A percentile compares a stretch with the other conserved stretches of the same genome.
These are phyloP conservation scores for Cladosporium sp. DNA, from an alignment of 2,329 filamentous ascomycete species.

Conservation along the genomic window DNA sequence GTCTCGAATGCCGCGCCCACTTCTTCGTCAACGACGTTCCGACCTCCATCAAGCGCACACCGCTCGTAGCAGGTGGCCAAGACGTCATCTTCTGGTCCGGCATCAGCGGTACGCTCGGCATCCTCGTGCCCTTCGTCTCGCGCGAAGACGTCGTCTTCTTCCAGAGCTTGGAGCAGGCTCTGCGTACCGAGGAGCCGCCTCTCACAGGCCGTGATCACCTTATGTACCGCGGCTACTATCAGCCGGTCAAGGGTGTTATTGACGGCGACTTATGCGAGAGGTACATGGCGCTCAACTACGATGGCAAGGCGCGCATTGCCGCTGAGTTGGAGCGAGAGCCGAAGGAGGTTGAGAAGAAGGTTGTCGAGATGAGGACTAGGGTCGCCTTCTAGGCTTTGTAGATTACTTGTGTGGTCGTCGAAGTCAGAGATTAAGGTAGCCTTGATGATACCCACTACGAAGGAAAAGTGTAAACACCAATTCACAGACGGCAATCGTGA, in stretches of 20 bases:
- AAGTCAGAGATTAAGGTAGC: background rate
- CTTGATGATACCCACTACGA: constrained; percentile 7
- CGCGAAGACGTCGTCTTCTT: constrained; percentile 98
- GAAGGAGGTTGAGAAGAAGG: constrained; percentile 91
- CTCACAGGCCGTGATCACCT: constrained; percentile 90
- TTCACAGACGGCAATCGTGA: background rate
- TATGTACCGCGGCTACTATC: constrained; percentile 93
- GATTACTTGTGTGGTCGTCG: background rate
- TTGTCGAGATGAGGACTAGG: constrained; percentile 45
- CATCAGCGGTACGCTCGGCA: constrained; percentile 88
- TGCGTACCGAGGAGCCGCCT: constrained; percentile 81
- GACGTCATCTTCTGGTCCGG: constrained; percentile 92
- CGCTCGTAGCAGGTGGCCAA: constrained; percentile 83
- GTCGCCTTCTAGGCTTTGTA: constrained; percentile 34
- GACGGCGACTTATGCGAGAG: constrained; percentile 95
- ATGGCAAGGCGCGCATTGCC: constrained; percentile 94
- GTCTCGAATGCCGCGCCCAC: constrained; percentile 79
- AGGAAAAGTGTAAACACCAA: background rate
- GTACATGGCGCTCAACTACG: constrained; percentile 75
- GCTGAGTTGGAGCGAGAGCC: constrained; percentile 87
- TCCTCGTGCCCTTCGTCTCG: constrained; percentile 84
- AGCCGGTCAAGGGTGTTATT: constrained; percentile 92
- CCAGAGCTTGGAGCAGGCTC: constrained; percentile 83
- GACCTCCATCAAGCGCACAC: constrained; percentile 82
- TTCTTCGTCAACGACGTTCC: constrained; percentile 90